These are phyloP conservation scores for Solanum clarkiae DNA, from an alignment of 257 asterid genomes.

Conservation along the genomic window DNA sequence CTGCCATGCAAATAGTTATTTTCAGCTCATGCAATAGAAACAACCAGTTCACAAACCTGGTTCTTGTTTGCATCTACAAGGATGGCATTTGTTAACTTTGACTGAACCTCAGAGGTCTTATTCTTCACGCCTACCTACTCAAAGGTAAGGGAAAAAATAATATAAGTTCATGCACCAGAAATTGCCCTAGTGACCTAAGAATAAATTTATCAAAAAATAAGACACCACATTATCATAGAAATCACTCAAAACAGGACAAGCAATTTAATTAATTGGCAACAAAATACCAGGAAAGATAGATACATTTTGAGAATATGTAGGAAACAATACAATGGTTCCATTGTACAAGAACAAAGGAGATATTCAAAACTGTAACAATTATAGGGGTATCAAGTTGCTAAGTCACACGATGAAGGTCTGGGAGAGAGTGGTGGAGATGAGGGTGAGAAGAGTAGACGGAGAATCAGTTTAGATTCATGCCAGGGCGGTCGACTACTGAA, in stretches of 20 bases:
- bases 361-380: no score
- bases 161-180: background rate
- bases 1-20: background rate
- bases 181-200: background rate
- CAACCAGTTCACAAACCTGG: constrained; percentile 42
- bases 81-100: constrained; percentile 65
- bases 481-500: no score
- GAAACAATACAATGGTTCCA: background rate
- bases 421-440: no score
- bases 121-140: constrained; percentile 92
- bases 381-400: no score
- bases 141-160: constrained; percentile 3
- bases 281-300: background rate
- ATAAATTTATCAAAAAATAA: background rate
- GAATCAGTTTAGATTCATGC: no score
- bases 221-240: background rate
- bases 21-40: background rate
- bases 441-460: no score
- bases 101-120: constrained; percentile 73
- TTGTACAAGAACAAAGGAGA: no score
- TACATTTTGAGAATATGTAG: background rate
- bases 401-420: no score
- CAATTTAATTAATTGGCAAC: background rate
- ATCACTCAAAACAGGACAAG: background rate
- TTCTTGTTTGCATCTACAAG: constrained; percentile 82